Evolutionary conservation across 805 yeast genomes (phyloP).

Genomic region (Candida silvicultrix): DNA sequence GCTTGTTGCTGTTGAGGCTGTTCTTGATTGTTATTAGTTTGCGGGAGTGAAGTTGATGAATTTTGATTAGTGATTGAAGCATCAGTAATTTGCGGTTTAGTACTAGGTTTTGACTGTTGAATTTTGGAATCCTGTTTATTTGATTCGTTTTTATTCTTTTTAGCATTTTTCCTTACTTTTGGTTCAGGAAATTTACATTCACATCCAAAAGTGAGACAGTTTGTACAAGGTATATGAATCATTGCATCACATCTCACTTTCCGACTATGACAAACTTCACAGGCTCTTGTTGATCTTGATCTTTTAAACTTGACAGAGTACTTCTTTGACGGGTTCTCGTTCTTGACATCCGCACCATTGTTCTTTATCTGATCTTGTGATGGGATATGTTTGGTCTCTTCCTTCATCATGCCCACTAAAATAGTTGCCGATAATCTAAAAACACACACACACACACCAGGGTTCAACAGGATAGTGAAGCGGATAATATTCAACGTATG

Average conservation of each 20-base stretch:
- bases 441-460: too few relatives aligned
- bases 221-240: constrained; percentile 52
- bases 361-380: not conserved
- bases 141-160: constrained; percentile 13
- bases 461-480: too few relatives aligned
- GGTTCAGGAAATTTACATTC: constrained; percentile 65
- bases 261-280: constrained; percentile 70
- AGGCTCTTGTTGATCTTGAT: constrained; percentile 59
- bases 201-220: constrained; percentile 66
- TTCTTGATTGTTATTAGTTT: not conserved
- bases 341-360: not conserved
- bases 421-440: too few relatives aligned
- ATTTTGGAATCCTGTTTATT: not conserved
- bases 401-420: not conserved
- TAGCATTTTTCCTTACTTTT: constrained; percentile 34
- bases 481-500: too few relatives aligned
- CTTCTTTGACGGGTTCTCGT: constrained; percentile 9
- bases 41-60: not conserved
- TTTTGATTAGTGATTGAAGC: not conserved
- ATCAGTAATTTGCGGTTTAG: not conserved
- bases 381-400: not conserved
- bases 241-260: constrained; percentile 79
- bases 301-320: constrained; percentile 40
- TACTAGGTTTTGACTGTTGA: too few relatives aligned
- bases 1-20: not conserved